Evolutionary conservation across 2,329 filamentous ascomycete species (phyloP).

Genomic region (Sphaerulina populicola): DNA sequence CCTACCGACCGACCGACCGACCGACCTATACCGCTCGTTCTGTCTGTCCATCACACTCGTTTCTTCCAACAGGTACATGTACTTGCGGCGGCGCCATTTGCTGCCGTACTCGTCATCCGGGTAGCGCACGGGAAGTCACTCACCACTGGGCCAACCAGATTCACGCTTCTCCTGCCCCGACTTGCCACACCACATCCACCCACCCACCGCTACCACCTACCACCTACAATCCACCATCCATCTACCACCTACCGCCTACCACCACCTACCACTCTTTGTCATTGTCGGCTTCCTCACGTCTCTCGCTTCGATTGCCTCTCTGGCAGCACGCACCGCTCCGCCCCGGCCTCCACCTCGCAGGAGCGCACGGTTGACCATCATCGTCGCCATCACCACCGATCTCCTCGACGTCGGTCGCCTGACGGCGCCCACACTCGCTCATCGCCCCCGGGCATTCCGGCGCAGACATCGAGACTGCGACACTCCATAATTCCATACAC

Average conservation of each 20-base stretch:
- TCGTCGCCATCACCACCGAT: neutral
- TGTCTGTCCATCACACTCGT: neutral
- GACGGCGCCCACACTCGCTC: conserved; percentile 18
- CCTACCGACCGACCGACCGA: no score
- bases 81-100: neutral
- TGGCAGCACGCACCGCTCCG: neutral
- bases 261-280: neutral
- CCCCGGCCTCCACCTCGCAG: neutral
- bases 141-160: conserved; percentile 2
- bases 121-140: neutral
- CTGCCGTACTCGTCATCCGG: conserved; percentile 5
- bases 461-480: conserved; percentile 9
- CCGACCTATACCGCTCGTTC: no score
- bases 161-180: neutral
- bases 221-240: neutral
- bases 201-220: neutral
- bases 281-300: neutral
- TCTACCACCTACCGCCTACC: neutral
- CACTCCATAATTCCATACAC: conserved; percentile 1
- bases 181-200: neutral
- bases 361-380: neutral
- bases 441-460: conserved; percentile 14
- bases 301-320: neutral
- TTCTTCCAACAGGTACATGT: neutral
- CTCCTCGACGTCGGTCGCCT: conserved; percentile 7